Base-by-base conservation (phyloP, 495 filamentous ascomycete species). In the Neurospora sp. region DNA sequence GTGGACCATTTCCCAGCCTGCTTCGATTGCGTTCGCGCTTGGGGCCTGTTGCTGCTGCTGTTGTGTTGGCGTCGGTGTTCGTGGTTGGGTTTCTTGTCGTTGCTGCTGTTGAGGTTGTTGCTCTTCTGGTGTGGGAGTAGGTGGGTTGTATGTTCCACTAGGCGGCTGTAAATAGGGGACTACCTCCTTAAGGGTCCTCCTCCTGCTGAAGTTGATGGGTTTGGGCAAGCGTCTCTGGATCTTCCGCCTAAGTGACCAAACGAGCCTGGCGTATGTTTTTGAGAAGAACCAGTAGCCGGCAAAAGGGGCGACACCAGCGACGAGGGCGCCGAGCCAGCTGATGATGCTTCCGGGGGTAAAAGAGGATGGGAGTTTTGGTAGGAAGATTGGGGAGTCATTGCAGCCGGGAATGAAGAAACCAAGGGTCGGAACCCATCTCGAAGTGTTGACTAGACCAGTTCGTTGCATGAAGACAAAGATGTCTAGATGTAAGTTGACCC, bases 381-480 rank as follows among this genome's bases (percentile, higher is more conserved):
- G 70, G 3, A 73, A 70, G 44, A 89, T 81, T 3, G 84, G 86
- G 3, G 86, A 88, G 4, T 77, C 53, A 65, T 75, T 76, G 35
- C 83, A 81, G 37, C 87, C 88, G 1, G 85, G 86, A 42, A 88
- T 77, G 70, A 87, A 86, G 40, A 84, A 88, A 17, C 72, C 75
- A 40, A 77, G 77, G 59, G 76, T 79, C 0, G 87, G 87, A 17
- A 89, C 71, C 65, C 74, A 78, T 8, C 74, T 75, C 20, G 77
- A 76, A 12, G 78, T 73, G 4, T 84, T 75, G 53, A 85, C 77
- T 14, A 89, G 73, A 40, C 85, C 82, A 1, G 84, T 75, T 68
- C 86, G 81, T 72, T 89, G 87, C 41, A 88, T 76, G 39, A 83
- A 82, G 8, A 81, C 79, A 72, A 83, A 87, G 42, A 86, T 72